Conservation (phyloP, 1,284 basidiomycete genomes). For the Uromyces viciae-fabae region DNA sequence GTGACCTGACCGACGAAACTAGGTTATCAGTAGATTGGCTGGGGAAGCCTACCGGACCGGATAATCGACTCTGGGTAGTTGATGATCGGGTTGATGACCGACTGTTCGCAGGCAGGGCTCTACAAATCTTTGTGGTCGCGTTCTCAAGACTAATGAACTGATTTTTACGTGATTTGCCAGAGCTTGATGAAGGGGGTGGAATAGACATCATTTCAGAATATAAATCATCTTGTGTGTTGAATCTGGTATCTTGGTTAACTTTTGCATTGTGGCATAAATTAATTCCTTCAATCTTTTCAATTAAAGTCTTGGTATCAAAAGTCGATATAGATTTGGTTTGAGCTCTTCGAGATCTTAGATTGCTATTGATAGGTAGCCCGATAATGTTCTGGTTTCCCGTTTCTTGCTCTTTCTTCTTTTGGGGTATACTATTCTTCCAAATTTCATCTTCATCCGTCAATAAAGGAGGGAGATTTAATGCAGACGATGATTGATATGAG, state of each 20-base stretch:
- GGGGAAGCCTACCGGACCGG: neutral
- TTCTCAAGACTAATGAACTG: neutral
- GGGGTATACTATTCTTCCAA: constrained; percentile 26
- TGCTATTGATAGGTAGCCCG: neutral
- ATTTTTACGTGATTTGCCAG: neutral
- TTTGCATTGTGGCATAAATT: too few relatives aligned
- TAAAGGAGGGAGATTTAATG: constrained; percentile 7
- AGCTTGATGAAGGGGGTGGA: neutral
- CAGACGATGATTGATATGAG: constrained; percentile 18
- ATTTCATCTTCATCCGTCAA: constrained; percentile 5
- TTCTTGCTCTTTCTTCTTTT: neutral
- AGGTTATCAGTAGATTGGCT: neutral
- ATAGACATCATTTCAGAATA: constrained; percentile 15
- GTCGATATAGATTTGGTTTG: neutral
- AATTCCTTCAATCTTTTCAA: neutral
- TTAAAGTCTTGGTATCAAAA: neutral
- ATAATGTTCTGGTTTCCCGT: neutral
- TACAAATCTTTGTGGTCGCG: neutral
- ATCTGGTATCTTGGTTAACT: neutral
- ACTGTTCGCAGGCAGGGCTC: neutral
- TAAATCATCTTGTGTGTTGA: neutral
- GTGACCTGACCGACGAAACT: neutral
- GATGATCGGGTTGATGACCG: neutral
- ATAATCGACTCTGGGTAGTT: neutral
- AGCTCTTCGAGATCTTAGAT: neutral